These are phyloP conservation scores for Fusarium piperis DNA, from an alignment of 2,329 filamentous ascomycete genomes.

Conservation along the genomic window DNA sequence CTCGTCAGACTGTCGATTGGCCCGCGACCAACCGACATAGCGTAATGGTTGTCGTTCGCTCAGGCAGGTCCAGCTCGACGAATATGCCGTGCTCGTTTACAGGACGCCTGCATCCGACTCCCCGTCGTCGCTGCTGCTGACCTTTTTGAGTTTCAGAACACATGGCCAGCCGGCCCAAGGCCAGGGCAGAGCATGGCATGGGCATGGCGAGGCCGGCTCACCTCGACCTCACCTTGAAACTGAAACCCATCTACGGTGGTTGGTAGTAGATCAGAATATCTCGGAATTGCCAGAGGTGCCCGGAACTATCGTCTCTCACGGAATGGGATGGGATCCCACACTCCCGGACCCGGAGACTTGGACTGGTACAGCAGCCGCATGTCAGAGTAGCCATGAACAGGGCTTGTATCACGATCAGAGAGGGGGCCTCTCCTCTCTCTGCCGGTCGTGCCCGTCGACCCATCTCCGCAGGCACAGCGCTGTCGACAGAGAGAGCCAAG, in stretches of 20 bases:
- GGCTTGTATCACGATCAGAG: constrained; percentile 14
- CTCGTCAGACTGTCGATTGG: constrained; percentile 29
- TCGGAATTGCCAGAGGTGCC: constrained; percentile 1
- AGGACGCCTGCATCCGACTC: constrained; percentile 14
- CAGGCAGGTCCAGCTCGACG: constrained; percentile 15
- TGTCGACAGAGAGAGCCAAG: constrained; percentile 12
- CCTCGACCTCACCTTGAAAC: neutral
- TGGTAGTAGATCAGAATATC: constrained; percentile 3
- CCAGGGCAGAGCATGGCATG: constrained; percentile 6
- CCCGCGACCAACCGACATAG: constrained; percentile 20
- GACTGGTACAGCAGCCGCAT: constrained; percentile 16
- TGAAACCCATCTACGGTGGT: neutral
- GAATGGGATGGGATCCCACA: neutral
- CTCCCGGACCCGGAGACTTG: constrained; percentile 11
- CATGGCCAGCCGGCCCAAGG: constrained; percentile 19
- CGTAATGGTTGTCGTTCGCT: constrained; percentile 14
- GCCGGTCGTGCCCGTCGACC: constrained; percentile 18
- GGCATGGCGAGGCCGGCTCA: neutral
- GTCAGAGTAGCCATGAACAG: constrained; percentile 21
- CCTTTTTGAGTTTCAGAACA: constrained; percentile 16
- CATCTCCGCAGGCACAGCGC: constrained; percentile 16
- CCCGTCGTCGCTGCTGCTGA: neutral
- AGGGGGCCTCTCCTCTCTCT: constrained; percentile 13
- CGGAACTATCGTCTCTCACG: constrained; percentile 13
- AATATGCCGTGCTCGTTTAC: constrained; percentile 28